Conservation (phyloP, 805 yeast species). For the Candida ficus region DNA sequence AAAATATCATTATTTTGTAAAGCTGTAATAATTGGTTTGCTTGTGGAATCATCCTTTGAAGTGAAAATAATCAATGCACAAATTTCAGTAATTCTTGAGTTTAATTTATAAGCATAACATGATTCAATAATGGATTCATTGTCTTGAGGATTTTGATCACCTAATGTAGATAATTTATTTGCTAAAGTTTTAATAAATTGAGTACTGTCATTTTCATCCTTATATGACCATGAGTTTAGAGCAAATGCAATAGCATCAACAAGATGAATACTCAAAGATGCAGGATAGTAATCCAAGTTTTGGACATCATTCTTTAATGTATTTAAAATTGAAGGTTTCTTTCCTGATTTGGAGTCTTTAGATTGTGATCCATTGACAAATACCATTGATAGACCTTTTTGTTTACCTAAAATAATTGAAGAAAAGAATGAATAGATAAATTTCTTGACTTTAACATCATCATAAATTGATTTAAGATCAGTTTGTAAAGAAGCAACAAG, state of each 20-base stretch:
- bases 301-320: constrained; percentile 52
- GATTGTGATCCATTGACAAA: constrained; percentile 52
- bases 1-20: constrained; percentile 35
- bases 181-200: constrained; percentile 31
- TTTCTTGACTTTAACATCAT: constrained; percentile 47
- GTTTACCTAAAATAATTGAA: constrained; percentile 63
- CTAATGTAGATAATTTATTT: constrained; percentile 25
- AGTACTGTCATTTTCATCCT: constrained; percentile 39
- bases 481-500: constrained; percentile 54
- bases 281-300: constrained; percentile 50
- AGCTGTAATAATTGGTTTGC: constrained; percentile 36
- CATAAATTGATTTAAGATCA: constrained; percentile 55
- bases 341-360: constrained; percentile 16
- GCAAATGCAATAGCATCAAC: constrained; percentile 72
- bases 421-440: constrained; percentile 60
- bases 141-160: constrained; percentile 8
- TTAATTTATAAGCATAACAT: constrained; percentile 52
- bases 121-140: constrained; percentile 27
- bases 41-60: constrained; percentile 38
- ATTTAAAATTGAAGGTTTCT: constrained; percentile 41
- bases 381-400: constrained; percentile 70
- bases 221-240: constrained; percentile 71
- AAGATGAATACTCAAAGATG: constrained; percentile 58
- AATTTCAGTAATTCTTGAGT: constrained; percentile 69
- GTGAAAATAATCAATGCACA: constrained; percentile 68